These are phyloP conservation scores for Aspergillus fischeri DNA, from an alignment of 2,329 filamentous ascomycete species.

Conservation along the genomic window DNA sequence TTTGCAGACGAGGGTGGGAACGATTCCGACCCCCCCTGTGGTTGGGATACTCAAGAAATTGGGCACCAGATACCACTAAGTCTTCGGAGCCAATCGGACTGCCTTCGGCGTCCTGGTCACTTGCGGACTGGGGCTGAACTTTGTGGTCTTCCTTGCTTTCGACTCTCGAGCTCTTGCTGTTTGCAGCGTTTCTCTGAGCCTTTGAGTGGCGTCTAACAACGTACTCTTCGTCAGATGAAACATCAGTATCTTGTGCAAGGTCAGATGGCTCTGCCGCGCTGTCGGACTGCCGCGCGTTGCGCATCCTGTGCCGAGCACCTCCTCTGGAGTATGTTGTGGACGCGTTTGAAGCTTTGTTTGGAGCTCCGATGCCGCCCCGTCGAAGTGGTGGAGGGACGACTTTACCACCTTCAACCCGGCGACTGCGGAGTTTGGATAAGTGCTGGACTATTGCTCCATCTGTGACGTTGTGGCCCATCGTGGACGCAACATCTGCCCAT, in stretches of 20 bases:
- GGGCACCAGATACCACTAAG: conserved; percentile 12
- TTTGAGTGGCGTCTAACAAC: background rate
- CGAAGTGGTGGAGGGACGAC: conserved; percentile 39
- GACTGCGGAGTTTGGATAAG: conserved; percentile 41
- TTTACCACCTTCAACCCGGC: conserved; percentile 29
- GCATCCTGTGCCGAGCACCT: background rate
- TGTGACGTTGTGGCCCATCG: conserved; percentile 39
- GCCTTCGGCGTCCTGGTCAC: conserved; percentile 3
- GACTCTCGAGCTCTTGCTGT: background rate
- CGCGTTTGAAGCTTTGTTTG: conserved; percentile 4
- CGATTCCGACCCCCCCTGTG: conserved; percentile 1
- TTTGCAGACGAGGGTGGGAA: background rate
- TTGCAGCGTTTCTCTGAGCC: background rate
- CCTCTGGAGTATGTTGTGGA: background rate
- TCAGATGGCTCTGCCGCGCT: background rate
- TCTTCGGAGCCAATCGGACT: conserved; percentile 6
- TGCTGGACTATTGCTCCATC: conserved; percentile 47
- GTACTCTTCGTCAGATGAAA: conserved; percentile 7
- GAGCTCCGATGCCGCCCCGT: conserved; percentile 26
- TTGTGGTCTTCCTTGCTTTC: background rate
- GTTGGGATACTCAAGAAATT: conserved; percentile 15
- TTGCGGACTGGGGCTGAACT: conserved; percentile 9
- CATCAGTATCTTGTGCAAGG: background rate
- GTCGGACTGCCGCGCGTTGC: background rate
- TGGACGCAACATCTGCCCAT: conserved; percentile 37